These are phyloP conservation scores for Fennellomyces sp. DNA, from an alignment of 371 early-diverging fungal genomes.

Conservation along the genomic window DNA sequence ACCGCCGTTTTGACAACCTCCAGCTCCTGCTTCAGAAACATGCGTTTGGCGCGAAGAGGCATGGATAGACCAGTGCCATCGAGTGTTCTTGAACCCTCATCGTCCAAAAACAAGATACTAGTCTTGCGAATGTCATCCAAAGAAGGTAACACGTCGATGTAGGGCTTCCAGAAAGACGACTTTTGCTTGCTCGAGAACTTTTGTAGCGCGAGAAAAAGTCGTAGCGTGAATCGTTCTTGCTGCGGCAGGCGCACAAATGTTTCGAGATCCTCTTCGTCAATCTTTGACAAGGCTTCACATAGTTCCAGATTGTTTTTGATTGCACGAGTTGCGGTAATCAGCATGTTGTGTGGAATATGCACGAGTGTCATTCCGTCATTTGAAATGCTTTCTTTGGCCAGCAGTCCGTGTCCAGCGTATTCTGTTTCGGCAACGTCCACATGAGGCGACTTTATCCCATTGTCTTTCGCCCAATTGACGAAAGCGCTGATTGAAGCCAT, in stretches of 20 bases:
- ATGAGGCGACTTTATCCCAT: slow-evolving; percentile 19
- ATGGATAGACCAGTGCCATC: slow-evolving; percentile 44
- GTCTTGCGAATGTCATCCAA: slow-evolving; percentile 14
- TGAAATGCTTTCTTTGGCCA: neutral
- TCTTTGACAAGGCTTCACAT: neutral
- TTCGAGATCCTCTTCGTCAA: neutral
- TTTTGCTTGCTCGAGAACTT: slow-evolving; percentile 17
- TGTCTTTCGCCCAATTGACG: slow-evolving; percentile 29
- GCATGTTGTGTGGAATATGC: slow-evolving; percentile 34
- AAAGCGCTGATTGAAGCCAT: too few relatives aligned
- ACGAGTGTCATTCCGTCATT: slow-evolving; percentile 16
- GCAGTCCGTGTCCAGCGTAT: slow-evolving; percentile 24
- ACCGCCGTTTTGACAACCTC: neutral
- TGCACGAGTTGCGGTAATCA: slow-evolving; percentile 26
- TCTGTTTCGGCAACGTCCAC: slow-evolving; percentile 22
- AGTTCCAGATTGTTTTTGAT: slow-evolving; percentile 1
- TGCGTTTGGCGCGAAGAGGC: slow-evolving; percentile 38
- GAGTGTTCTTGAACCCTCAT: slow-evolving; percentile 1
- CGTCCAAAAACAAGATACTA: slow-evolving; percentile 23
- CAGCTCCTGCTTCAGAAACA: slow-evolving; percentile 24
- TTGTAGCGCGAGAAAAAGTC: slow-evolving; percentile 48
- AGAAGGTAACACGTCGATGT: slow-evolving; percentile 46
- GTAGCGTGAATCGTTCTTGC: slow-evolving; percentile 28
- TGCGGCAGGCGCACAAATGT: neutral
- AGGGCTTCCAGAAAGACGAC: slow-evolving; percentile 43